Evolutionary conservation across 768 basidiomycete genomes (phyloP).

Genomic region (Phanerodontia chrysosporium): DNA sequence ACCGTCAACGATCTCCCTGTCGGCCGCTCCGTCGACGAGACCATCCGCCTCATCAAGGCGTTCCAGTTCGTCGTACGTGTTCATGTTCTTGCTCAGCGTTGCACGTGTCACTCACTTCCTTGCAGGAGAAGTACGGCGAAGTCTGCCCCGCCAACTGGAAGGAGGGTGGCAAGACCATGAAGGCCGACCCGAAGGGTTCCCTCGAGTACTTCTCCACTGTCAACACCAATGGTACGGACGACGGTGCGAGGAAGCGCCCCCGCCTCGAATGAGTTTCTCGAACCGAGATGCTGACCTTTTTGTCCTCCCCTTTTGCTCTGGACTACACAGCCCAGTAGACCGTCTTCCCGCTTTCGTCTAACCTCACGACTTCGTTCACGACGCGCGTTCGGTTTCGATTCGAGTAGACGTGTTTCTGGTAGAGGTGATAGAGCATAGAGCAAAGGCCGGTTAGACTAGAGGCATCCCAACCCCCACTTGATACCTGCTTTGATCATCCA

Average conservation of each 20-base stretch:
- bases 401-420: neutral
- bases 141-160: conserved; percentile 93
- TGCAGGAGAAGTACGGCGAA: conserved; percentile 82
- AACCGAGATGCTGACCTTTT: conserved; percentile 11
- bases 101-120: neutral
- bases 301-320: neutral
- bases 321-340: neutral
- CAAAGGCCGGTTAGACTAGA: neutral
- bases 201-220: conserved; percentile 64
- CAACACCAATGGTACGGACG: conserved; percentile 24
- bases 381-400: neutral
- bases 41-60: conserved; percentile 84
- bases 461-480: neutral
- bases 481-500: neutral
- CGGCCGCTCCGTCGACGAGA: conserved; percentile 94
- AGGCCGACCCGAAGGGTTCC: conserved; percentile 67
- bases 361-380: neutral
- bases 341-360: neutral
- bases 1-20: conserved; percentile 92
- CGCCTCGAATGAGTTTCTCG: conserved; percentile 41
- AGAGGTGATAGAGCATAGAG: neutral
- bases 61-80: conserved; percentile 81
- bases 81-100: neutral
- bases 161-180: conserved; percentile 78
- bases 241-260: conserved; percentile 50